Conservation (phyloP, 2,329 filamentous ascomycete species). For the Ophiocordyceps unilateralis region DNA sequence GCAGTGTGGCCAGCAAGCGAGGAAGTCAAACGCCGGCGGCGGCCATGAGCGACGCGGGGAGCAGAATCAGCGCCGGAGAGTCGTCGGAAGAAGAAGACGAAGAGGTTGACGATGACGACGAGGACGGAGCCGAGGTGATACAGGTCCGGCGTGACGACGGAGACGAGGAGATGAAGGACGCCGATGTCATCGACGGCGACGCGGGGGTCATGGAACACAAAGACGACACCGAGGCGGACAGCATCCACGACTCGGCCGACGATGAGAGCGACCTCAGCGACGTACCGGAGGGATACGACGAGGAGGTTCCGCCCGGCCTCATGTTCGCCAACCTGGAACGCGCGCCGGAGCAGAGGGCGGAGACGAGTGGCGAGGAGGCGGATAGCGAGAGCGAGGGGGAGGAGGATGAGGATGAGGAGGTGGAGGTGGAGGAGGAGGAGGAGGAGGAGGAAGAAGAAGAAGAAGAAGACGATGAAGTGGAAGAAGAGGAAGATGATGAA, state of each 20-base stretch:
- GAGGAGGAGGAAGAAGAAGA: conserved; percentile 4
- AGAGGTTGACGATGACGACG: conserved; percentile 11
- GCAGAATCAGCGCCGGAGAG: conserved; percentile 24
- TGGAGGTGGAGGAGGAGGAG: conserved; percentile 3
- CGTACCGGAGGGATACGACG: conserved; percentile 39
- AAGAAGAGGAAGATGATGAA: conserved; percentile 3
- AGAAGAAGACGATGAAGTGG: conserved; percentile 4
- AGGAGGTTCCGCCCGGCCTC: conserved; percentile 34
- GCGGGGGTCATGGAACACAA: conserved; percentile 11
- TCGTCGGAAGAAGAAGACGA: conserved; percentile 24
- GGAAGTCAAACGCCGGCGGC: conserved; percentile 21
- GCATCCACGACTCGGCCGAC: conserved; percentile 46
- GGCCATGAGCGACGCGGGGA: conserved; percentile 18
- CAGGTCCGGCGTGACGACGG: conserved; percentile 14
- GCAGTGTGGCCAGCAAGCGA: conserved; percentile 35
- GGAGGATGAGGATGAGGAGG: conserved; percentile 6
- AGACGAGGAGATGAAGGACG: conserved; percentile 28
- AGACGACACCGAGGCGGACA: conserved; percentile 24
- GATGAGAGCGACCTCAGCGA: conserved; percentile 56
- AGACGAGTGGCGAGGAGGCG: conserved; percentile 17
- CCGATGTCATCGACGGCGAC: conserved; percentile 12
- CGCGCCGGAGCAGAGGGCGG: conserved; percentile 10
- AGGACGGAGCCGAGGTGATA: background rate
- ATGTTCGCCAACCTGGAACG: conserved; percentile 31
- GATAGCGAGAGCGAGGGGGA: conserved; percentile 19